Evolutionary conservation across 139 green algal genomes (phyloP).

Genomic region (Diplosphaera chodatii): DNA sequence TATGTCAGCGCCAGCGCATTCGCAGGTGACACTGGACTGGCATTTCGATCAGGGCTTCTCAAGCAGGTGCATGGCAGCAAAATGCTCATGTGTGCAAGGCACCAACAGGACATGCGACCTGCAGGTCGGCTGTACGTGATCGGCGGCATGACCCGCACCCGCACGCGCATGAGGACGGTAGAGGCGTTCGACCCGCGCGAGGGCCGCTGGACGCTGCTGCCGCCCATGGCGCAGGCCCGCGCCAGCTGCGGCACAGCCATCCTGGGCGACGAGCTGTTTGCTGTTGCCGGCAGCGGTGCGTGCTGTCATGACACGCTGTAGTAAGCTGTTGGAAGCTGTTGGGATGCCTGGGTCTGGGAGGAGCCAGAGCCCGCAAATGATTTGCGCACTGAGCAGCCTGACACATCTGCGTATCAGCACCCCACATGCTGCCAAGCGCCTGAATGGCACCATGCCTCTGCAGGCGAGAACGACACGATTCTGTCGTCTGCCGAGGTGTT

Average conservation of each 20-base stretch:
- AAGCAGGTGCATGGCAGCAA: no score
- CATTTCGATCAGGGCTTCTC: no score
- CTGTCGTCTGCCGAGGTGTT: conserved; percentile 29
- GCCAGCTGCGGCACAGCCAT: conserved; percentile 43
- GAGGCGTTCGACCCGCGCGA: conserved; percentile 63
- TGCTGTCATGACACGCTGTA: no score
- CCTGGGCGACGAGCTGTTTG: conserved; percentile 44
- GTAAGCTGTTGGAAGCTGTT: no score
- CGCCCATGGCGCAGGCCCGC: conserved; percentile 32
- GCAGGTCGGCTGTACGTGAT: conserved; percentile 50
- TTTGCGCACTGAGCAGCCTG: no score
- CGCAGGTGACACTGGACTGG: no score
- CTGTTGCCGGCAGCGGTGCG: conserved; percentile 42
- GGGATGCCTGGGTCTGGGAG: no score
- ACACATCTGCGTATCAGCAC: no score
- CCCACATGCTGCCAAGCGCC: neutral
- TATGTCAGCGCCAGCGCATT: conserved; percentile 38
- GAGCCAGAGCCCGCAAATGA: neutral
- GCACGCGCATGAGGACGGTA: conserved; percentile 29
- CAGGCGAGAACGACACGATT: conserved; percentile 23
- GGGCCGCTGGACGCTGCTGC: conserved; percentile 42
- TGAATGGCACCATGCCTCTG: neutral
- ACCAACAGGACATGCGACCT: no score
- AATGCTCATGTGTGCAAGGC: no score
- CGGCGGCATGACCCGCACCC: conserved; percentile 47